phyloP scores from a whole-genome alignment of 2,329 filamentous ascomycete species.

The Blumeria graminis region DNA sequence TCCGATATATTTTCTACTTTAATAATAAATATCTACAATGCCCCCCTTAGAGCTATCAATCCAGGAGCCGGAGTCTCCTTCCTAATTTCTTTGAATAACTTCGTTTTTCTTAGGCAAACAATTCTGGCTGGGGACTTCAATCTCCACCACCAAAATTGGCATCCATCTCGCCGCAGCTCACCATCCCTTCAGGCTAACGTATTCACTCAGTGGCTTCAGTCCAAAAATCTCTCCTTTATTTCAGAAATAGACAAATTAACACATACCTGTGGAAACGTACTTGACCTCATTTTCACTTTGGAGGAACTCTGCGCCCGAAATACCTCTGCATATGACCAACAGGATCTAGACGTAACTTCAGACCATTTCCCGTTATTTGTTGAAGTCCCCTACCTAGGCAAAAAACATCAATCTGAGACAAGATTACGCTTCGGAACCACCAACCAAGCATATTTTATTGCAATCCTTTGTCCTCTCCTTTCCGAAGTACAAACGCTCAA shows the following conservation, averaged over 20 bases:
- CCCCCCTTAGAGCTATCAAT: background rate
- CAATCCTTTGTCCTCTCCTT: too few relatives aligned
- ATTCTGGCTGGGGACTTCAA: background rate
- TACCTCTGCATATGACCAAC: background rate
- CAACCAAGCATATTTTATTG: background rate
- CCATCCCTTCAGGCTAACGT: background rate
- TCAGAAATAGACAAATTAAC: background rate
- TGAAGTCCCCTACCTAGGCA: background rate
- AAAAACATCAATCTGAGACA: too few relatives aligned
- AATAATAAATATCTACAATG: too few relatives aligned
- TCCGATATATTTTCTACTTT: too few relatives aligned
- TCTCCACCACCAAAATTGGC: background rate
- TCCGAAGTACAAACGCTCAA: too few relatives aligned
- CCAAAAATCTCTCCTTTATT: too few relatives aligned
- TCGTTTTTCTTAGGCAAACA: background rate
- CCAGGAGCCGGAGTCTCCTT: background rate
- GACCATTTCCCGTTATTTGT: background rate
- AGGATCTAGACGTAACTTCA: too few relatives aligned
- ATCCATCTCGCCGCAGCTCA: background rate
- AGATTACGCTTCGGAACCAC: too few relatives aligned
- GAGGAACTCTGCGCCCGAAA: background rate
- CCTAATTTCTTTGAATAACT: background rate
- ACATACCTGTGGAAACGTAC: background rate
- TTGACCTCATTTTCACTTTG: background rate
- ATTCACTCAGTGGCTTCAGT: background rate